Evolutionary conservation across 129 eudicot genomes (phyloP).

Genomic region (Pulicaria dysenterica): DNA sequence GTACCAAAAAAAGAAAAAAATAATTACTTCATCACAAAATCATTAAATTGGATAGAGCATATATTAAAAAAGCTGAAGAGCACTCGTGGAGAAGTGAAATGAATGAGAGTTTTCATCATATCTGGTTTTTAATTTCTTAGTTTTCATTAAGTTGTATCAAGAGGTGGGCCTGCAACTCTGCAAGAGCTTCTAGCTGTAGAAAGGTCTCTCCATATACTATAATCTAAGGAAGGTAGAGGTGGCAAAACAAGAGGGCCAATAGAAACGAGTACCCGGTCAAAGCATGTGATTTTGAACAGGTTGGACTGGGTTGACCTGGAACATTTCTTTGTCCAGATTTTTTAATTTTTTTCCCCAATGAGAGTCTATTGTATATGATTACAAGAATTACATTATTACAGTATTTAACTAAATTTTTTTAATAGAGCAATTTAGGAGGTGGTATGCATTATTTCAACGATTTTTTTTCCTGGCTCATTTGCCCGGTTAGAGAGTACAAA

Average conservation of each 20-base stretch:
- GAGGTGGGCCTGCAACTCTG: neutral
- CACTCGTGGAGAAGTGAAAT: neutral
- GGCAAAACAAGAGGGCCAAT: neutral
- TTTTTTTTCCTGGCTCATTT: too few species aligned
- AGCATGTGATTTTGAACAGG: neutral
- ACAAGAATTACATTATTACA: neutral
- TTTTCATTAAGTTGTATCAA: neutral
- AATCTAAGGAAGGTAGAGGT: neutral
- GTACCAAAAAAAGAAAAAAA: conserved; percentile 15
- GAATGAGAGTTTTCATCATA: neutral
- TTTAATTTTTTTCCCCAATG: neutral
- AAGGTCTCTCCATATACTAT: neutral
- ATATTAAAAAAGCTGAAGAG: neutral
- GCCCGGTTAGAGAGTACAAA: neutral
- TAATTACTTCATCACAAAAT: conserved; percentile 13
- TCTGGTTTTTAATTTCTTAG: neutral
- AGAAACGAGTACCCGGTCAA: neutral
- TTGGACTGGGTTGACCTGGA: neutral
- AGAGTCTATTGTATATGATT: neutral
- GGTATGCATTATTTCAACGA: neutral
- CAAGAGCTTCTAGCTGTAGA: too few species aligned
- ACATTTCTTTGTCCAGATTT: neutral
- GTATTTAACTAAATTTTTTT: neutral
- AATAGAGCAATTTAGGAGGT: neutral
- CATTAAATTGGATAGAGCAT: neutral